Evolutionary conservation across 2,329 filamentous ascomycete genomes (phyloP), one percentile per base, ranked within the genome.

Genomic region (Cercospora sp.): DNA sequence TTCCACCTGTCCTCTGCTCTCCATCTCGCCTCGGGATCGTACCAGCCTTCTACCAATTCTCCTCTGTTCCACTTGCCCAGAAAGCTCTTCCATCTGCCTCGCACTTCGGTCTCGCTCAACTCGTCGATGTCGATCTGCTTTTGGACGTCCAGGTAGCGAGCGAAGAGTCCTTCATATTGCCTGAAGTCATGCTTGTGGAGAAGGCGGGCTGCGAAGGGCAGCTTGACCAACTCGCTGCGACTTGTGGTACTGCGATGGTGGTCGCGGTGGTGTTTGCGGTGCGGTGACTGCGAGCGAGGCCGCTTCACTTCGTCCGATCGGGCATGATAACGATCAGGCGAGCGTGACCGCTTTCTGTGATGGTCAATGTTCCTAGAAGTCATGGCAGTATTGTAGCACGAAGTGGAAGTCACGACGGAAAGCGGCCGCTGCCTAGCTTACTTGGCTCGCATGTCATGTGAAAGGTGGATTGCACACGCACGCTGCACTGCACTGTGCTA

Each of bases 31-130:
- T 86, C 86, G 7, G 93, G 91, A 76, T 96, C 92, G 80, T 98
- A 99, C 94, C 94, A 99, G 58, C 92, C 92, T 79, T 94, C 90
- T 4, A 91, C 90, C 71, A 98, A 84, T 81, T 94, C 92, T 76
- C 89, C 90, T 74, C 88, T 87, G 82, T 99, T 99, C 94, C 95
- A 99, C 84, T 93, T 94, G 3, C 87, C 85, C 12, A 94, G 79
- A 75, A 98, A 99, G 78, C 93, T 94, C 85, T 97, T 97, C 93
- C 94, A 99, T 65, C 94, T 84, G 1, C 94, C 93, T 71, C 86
- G 90, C 0, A 89, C 80, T 78, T 97, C 94, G n/a, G 87, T 85
- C 70, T 92, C 89, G 65, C 88, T 86, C 72, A 98, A 83, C 9
- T 87, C 85, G 18, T 89, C 84, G 1, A 96, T 82, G 63, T 90